Conservation (phyloP, 2,329 filamentous ascomycete genomes). For the Claviceps citrina region DNA sequence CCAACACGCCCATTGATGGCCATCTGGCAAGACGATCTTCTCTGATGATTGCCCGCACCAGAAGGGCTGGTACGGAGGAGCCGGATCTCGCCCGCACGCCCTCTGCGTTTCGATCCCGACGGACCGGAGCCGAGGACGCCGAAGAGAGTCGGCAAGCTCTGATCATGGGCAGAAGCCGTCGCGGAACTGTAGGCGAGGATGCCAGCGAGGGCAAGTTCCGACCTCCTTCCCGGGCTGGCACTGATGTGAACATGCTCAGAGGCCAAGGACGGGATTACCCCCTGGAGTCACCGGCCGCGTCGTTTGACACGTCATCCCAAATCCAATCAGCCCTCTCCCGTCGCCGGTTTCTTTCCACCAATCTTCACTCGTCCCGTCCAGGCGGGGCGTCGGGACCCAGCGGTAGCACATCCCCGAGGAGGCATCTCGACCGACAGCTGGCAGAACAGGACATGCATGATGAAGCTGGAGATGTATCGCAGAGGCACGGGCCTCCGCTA, state of each 20-base stretch:
- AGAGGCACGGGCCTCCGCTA: conserved; percentile 20
- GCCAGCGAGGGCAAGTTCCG: conserved; percentile 36
- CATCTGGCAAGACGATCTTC: conserved; percentile 34
- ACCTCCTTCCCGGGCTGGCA: conserved; percentile 42
- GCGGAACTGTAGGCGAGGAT: conserved; percentile 31
- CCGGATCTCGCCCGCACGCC: conserved; percentile 35
- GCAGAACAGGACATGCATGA: conserved; percentile 22
- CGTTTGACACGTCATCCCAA: conserved; percentile 18
- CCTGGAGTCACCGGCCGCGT: conserved; percentile 19
- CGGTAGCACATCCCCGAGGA: conserved; percentile 27
- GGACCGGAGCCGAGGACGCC: conserved; percentile 31
- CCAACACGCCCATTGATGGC: conserved; percentile 26
- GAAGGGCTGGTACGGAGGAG: conserved; percentile 34
- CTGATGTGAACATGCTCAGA: conserved; percentile 33
- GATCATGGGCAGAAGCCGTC: conserved; percentile 29
- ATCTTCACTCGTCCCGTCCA: conserved; percentile 30
- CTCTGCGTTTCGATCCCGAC: conserved; percentile 30
- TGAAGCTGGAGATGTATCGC: background rate
- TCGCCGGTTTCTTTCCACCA: conserved; percentile 35
- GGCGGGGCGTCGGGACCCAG: conserved; percentile 22
- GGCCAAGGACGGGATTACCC: conserved; percentile 14
- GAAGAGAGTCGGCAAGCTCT: conserved; percentile 30
- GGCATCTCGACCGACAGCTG: conserved; percentile 33
- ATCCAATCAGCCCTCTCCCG: conserved; percentile 35
- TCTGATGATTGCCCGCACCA: conserved; percentile 29